These are phyloP conservation scores for Suhomyces yuchorum DNA, from an alignment of 1,139 yeast genomes.

Conservation along the genomic window DNA sequence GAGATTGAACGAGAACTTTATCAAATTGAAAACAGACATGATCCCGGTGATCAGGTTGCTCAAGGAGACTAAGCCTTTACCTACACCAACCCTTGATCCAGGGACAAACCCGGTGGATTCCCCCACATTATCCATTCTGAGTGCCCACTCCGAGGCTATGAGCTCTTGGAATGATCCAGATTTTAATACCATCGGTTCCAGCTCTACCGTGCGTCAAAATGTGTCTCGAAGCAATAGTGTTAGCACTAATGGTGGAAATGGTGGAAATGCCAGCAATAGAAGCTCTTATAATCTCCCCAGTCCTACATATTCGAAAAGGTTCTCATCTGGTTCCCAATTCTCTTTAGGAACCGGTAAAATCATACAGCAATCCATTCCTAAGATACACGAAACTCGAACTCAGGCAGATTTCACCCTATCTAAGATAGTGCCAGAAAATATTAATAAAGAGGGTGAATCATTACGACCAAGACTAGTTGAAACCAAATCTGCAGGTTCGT, in stretches of 20 bases:
- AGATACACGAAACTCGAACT: slow-evolving; percentile 18
- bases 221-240: slow-evolving; percentile 21
- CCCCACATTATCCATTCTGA: slow-evolving; percentile 35
- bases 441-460: slow-evolving; percentile 9
- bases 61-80: slow-evolving; percentile 59
- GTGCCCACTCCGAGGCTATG: slow-evolving; percentile 16
- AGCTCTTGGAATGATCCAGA: slow-evolving; percentile 18
- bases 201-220: slow-evolving; percentile 8
- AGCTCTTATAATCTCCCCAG: slow-evolving; percentile 31
- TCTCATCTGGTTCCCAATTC: slow-evolving; percentile 42
- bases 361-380: slow-evolving; percentile 32
- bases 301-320: slow-evolving; percentile 44
- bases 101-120: slow-evolving; percentile 36
- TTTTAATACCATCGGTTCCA: slow-evolving; percentile 7
- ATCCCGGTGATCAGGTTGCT: slow-evolving; percentile 53
- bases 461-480: slow-evolving; percentile 37
- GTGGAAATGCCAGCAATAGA: slow-evolving; percentile 6
- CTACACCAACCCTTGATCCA: slow-evolving; percentile 54
- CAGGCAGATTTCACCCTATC: slow-evolving; percentile 19
- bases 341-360: slow-evolving; percentile 50
- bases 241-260: slow-evolving; percentile 14
- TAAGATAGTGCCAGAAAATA: slow-evolving; percentile 13
- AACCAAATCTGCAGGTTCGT: slow-evolving; percentile 30
- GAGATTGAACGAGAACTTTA: slow-evolving; percentile 50
- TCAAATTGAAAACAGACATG: slow-evolving; percentile 52